A percentile compares a stretch with the other conserved stretches of the same genome.
These are phyloP conservation scores for Mortierella sp. DNA, from an alignment of 371 early-diverging fungal genomes.

Conservation along the genomic window DNA sequence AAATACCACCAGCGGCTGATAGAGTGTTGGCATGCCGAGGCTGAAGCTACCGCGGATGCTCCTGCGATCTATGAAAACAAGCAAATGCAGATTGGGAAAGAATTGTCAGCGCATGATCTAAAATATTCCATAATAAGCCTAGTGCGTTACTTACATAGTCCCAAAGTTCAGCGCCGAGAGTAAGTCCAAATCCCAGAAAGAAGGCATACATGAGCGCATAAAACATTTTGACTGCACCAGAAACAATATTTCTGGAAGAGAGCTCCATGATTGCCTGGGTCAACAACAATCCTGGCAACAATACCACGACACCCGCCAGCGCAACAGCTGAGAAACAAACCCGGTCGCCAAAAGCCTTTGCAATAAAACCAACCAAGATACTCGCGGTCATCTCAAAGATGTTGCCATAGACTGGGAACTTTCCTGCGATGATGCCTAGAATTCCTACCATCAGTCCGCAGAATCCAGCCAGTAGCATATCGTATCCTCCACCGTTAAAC, in stretches of 20 bases:
- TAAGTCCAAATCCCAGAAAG: conserved; percentile 73
- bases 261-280: conserved; percentile 79
- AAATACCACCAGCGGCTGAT: conserved; percentile 52
- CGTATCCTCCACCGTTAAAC: conserved; percentile 64
- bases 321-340: conserved; percentile 68
- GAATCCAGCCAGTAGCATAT: conserved; percentile 61
- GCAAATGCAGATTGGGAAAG: not conserved
- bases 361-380: conserved; percentile 64
- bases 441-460: conserved; percentile 64
- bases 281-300: conserved; percentile 71
- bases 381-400: conserved; percentile 69
- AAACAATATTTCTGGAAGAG: conserved; percentile 78
- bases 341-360: conserved; percentile 58
- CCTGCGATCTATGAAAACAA: conserved; percentile 19
- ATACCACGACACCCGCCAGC: conserved; percentile 63
- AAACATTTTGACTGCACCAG: conserved; percentile 76
- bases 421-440: conserved; percentile 60
- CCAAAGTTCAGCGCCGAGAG: conserved; percentile 67
- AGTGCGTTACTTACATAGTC: conserved; percentile 48
- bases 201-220: conserved; percentile 76
- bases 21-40: conserved; percentile 23
- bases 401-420: conserved; percentile 66
- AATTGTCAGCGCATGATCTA: not conserved
- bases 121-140: not conserved
- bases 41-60: conserved; percentile 5